Percentiles rank a stretch among this genome's conserved stretches.
These are phyloP conservation scores for Microstegium vimineum DNA, from an alignment of 176 grass and related monocot genomes.

Conservation along the genomic window DNA sequence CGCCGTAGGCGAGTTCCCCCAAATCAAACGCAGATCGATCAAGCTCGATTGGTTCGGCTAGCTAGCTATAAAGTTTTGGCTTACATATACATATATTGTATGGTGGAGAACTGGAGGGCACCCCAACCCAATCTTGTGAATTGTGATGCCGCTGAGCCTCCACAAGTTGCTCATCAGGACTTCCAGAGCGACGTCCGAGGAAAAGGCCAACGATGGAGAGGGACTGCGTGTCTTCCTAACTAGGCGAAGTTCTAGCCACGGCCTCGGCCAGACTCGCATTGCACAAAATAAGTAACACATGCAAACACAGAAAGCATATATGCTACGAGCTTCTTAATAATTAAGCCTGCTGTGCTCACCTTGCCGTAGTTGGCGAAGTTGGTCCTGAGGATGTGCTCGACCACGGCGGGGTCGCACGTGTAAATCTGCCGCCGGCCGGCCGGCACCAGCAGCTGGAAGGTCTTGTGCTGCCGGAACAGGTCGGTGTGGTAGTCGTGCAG, in stretches of 20 bases:
- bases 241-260: no score
- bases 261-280: no score
- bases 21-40: no score
- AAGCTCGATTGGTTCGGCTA: no score
- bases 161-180: neutral
- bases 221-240: no score
- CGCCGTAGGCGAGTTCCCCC: no score
- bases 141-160: neutral
- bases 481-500: slow-evolving; percentile 62
- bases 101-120: neutral
- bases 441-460: slow-evolving; percentile 47
- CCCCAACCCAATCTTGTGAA: neutral
- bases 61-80: no score
- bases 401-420: slow-evolving; percentile 52
- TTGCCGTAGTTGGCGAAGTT: slow-evolving; percentile 70
- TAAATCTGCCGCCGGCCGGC: slow-evolving; percentile 31
- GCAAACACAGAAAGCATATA: no score
- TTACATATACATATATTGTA: no score
- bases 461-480: slow-evolving; percentile 34
- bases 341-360: slow-evolving; percentile 19
- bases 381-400: slow-evolving; percentile 51
- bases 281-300: no score
- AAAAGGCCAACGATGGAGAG: neutral
- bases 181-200: neutral
- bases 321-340: no score